phyloP scores from a whole-genome alignment of 352 stramenopile genomes.

The Pythium vanterpoolii region DNA sequence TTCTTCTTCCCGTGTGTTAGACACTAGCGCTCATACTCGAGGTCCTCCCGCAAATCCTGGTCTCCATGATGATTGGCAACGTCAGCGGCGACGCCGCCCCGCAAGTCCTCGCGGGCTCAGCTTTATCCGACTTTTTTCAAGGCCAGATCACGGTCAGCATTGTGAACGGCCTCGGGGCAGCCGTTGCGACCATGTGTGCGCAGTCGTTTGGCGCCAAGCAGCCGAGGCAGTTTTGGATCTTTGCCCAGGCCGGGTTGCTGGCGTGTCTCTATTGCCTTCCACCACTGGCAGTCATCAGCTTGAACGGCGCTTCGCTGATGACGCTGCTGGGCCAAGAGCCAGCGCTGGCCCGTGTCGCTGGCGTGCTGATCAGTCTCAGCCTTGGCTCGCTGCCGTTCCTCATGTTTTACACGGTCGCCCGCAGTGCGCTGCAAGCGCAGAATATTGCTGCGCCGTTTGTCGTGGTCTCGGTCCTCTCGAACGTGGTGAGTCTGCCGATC shows the following conservation, averaged over 20 bases:
- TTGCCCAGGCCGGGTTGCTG: slow-evolving; percentile 36
- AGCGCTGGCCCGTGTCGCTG: slow-evolving; percentile 23
- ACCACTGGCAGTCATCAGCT: slow-evolving; percentile 10
- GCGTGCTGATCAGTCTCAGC: slow-evolving; percentile 22
- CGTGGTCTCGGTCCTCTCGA: slow-evolving; percentile 19
- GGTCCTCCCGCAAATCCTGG: slow-evolving; percentile 2
- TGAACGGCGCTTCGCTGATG: slow-evolving; percentile 27
- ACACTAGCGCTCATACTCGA: slow-evolving; percentile 12
- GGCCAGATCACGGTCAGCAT: slow-evolving; percentile 20
- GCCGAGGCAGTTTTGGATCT: slow-evolving; percentile 37
- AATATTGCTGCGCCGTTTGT: slow-evolving; percentile 35
- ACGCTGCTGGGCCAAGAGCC: slow-evolving; percentile 32
- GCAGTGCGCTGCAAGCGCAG: slow-evolving; percentile 35
- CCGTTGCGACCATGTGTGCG: slow-evolving; percentile 39
- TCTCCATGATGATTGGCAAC: slow-evolving; percentile 19
- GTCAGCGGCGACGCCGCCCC: slow-evolving; percentile 4
- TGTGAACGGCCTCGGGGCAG: slow-evolving; percentile 27
- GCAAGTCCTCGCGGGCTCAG: slow-evolving; percentile 5
- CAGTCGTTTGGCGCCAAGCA: slow-evolving; percentile 40
- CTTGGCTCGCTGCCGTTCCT: slow-evolving; percentile 26
- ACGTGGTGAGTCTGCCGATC: slow-evolving; percentile 17
- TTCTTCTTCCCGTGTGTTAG: not conserved
- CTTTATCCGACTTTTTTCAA: slow-evolving; percentile 23
- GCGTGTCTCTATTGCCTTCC: slow-evolving; percentile 21
- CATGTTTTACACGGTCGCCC: slow-evolving; percentile 25